Conservation (phyloP, 139 green algal genomes). For the Chlorella sorokiniana region DNA sequence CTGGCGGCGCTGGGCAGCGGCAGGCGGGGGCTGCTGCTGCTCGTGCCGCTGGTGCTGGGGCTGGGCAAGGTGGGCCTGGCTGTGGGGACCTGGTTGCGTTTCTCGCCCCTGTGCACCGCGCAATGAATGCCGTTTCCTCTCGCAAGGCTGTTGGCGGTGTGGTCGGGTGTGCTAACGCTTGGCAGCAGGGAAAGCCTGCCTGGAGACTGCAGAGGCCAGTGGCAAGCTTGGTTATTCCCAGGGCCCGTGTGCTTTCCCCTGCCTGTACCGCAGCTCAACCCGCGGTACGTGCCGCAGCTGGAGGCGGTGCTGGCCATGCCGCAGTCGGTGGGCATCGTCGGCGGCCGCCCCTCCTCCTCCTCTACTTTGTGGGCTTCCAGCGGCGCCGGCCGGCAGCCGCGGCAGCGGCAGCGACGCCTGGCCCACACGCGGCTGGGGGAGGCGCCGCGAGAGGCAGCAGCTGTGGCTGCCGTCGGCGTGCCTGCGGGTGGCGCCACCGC, state of each 20-base stretch:
- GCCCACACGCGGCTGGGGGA: not conserved
- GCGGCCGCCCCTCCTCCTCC: conserved; percentile 79
- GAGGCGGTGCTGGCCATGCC: conserved; percentile 70
- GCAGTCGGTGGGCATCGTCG: conserved; percentile 89
- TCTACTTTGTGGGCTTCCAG: conserved; percentile 90
- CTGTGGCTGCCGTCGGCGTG: not conserved
- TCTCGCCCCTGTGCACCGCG: too few species aligned
- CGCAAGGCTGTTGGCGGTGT: not conserved
- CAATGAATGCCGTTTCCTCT: not conserved
- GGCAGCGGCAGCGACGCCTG: not conserved
- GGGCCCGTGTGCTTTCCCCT: too few species aligned
- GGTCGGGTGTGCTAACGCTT: too few species aligned
- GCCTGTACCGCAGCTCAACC: conserved; percentile 66
- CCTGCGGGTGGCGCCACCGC: not conserved
- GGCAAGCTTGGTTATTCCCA: too few species aligned
- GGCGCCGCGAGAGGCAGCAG: not conserved
- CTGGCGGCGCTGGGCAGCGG: not conserved
- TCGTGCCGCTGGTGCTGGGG: not conserved
- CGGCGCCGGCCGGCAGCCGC: not conserved
- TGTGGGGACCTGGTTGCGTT: too few species aligned
- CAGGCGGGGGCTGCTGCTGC: not conserved
- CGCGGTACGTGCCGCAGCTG: conserved; percentile 82
- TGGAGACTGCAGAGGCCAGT: too few species aligned
- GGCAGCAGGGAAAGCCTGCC: too few species aligned
- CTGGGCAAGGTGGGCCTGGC: not conserved